Evolutionary conservation across 2,329 filamentous ascomycete genomes (phyloP).

Genomic region (Furcasterigmium sp.): DNA sequence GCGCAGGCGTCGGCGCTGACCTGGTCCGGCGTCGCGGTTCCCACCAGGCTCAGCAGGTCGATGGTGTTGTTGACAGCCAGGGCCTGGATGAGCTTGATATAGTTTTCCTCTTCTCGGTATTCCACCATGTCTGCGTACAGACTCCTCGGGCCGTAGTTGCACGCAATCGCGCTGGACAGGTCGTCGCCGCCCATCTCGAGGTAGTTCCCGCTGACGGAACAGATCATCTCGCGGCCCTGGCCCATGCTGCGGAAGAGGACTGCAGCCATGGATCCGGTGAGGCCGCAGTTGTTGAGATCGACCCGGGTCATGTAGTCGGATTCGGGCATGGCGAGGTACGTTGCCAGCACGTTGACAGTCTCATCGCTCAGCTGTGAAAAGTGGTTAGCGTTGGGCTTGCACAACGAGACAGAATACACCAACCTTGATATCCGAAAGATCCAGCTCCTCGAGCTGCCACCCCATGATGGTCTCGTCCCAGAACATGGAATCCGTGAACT

Average conservation of each 20-base stretch:
- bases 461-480: constrained; percentile 34
- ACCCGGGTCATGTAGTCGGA: constrained; percentile 37
- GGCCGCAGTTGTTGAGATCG: constrained; percentile 45
- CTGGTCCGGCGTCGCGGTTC: constrained; percentile 44
- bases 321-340: constrained; percentile 35
- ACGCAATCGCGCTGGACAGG: constrained; percentile 40
- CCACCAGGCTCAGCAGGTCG: constrained; percentile 46
- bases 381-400: not conserved
- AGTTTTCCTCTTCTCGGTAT: constrained; percentile 45
- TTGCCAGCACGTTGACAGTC: constrained; percentile 39
- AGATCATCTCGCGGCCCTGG: constrained; percentile 37
- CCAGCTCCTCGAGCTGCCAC: constrained; percentile 47
- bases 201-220: constrained; percentile 46
- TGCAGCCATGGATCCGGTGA: constrained; percentile 44
- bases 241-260: constrained; percentile 47
- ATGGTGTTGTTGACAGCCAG: constrained; percentile 45
- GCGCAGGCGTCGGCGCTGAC: constrained; percentile 40
- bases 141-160: constrained; percentile 41
- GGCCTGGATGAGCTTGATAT: constrained; percentile 43
- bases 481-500: constrained; percentile 38
- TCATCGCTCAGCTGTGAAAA: constrained; percentile 39
- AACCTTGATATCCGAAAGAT: constrained; percentile 50
- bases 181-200: constrained; percentile 47
- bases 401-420: constrained; percentile 8
- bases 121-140: constrained; percentile 54